Base-by-base conservation (phyloP, 169 alveolate genomes). In the Amoebophrya sp. region DNA sequence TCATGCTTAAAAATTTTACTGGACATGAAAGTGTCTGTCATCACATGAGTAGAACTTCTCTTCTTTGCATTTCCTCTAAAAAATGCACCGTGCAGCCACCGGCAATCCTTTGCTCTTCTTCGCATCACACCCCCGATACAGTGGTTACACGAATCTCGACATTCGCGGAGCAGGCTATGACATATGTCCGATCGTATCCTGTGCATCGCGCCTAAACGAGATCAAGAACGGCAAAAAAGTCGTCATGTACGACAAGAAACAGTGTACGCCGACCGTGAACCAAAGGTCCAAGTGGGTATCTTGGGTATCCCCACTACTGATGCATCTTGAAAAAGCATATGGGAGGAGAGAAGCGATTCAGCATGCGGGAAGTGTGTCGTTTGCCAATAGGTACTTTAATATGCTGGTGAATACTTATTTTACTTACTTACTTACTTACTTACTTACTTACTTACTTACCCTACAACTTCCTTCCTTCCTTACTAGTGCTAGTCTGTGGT, bases 101-200 rank as follows among this genome's bases (percentile, higher is more conserved):
- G 83, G 83, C 36, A 12, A 6, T 10, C 33, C 33, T 10, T 6
- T 65, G 83, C 2, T 10, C 83, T 65, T 65, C 83, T 65, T 65
- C 83, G 33, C 12, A 18, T 1, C 18, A 29, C 2, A 65, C 33
- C 33, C 2, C 2, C 3, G 1, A 26, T 65, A 6, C 83, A 26
- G 26, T 1, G 39, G 26, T 10, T 65, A 65, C 83, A 36, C 83
- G 83, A 26, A 1, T 26, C 1, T 12, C 3, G 83, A 65, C 26
- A 65, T 65, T 36, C 83, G 83, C 83, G 83, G n/a, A 26, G 83
- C 83, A 6, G 83, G 83, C 83, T 65, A 65, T 36, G 83, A 65
- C 83, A 18, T 65, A 1, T 65, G 83, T 36, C 83, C 83, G 36
- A 65, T 65, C 83, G 83, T 26, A 10, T 12, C 36, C 83, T 65